Evolutionary conservation across 345 rosid genomes (phyloP).

Genomic region (Syzygium grande): DNA sequence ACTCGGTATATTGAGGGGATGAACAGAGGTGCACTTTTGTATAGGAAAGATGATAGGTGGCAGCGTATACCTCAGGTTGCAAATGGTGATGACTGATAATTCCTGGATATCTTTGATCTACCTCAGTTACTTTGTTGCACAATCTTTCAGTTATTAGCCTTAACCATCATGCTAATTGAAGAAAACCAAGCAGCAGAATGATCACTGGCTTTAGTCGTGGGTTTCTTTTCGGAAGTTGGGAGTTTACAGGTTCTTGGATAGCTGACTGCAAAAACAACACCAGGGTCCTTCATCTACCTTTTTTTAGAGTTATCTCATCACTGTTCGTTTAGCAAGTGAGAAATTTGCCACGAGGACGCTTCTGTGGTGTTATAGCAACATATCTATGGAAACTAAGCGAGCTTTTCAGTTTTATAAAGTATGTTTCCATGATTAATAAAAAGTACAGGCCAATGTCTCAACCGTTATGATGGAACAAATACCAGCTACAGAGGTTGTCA

Average conservation of each 20-base stretch:
- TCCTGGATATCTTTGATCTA: conserved; percentile 21
- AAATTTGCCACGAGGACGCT: neutral
- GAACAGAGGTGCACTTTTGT: conserved; percentile 30
- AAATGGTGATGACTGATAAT: conserved; percentile 11
- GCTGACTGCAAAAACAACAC: neutral
- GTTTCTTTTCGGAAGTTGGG: neutral
- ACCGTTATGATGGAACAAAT: neutral
- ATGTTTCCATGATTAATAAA: neutral
- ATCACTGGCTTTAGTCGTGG: neutral
- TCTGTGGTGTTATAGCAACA: neutral
- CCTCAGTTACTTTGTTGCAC: conserved; percentile 4
- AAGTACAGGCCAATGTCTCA: neutral
- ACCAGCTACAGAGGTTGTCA: neutral
- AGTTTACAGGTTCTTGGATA: neutral
- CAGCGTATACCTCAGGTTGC: conserved; percentile 22
- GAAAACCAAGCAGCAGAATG: neutral
- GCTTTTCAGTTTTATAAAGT: neutral
- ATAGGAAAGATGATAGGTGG: conserved; percentile 45
- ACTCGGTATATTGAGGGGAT: conserved; percentile 29
- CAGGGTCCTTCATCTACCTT: neutral
- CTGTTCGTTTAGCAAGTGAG: neutral
- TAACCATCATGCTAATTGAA: neutral
- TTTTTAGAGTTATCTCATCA: neutral
- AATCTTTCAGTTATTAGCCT: conserved; percentile 1
- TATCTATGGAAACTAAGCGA: neutral